phyloP scores from a whole-genome alignment of 73 alveolate species.

The Paramecium sonneborni region DNA sequence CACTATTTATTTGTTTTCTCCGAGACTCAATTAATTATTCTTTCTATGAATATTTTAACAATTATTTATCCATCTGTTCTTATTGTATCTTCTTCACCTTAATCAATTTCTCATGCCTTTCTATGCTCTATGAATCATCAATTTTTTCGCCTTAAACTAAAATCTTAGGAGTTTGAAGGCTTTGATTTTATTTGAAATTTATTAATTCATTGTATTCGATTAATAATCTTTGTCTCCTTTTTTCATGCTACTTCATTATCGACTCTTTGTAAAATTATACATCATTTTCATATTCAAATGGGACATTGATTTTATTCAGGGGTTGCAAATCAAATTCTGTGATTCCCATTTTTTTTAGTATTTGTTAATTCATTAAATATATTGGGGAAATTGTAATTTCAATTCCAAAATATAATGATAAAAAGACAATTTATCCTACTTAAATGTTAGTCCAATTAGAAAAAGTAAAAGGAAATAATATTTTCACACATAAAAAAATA shows the following conservation, averaged over 20 bases:
- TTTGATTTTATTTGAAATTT: neutral
- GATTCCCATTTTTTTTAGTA: constrained; percentile 3
- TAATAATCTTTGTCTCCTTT: neutral
- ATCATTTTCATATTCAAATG: constrained; percentile 3
- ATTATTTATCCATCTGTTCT: neutral
- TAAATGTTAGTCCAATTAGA: too few species aligned
- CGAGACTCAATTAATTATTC: neutral
- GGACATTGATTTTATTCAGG: neutral
- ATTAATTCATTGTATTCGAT: neutral
- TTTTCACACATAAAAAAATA: neutral
- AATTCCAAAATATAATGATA: neutral
- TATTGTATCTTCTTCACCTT: neutral
- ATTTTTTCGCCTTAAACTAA: neutral
- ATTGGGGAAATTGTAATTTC: neutral
- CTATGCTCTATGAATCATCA: neutral
- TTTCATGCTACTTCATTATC: neutral
- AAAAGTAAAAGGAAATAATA: too few species aligned
- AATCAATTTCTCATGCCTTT: neutral
- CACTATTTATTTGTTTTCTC: neutral
- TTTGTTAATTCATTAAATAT: constrained; percentile 18
- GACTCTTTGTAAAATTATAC: neutral
- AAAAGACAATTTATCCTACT: neutral
- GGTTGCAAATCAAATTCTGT: constrained; percentile 4
- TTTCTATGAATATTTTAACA: neutral
- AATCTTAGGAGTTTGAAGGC: neutral